Base-by-base conservation (phyloP, 768 basidiomycete species). In the Holtermannia corniformis region DNA sequence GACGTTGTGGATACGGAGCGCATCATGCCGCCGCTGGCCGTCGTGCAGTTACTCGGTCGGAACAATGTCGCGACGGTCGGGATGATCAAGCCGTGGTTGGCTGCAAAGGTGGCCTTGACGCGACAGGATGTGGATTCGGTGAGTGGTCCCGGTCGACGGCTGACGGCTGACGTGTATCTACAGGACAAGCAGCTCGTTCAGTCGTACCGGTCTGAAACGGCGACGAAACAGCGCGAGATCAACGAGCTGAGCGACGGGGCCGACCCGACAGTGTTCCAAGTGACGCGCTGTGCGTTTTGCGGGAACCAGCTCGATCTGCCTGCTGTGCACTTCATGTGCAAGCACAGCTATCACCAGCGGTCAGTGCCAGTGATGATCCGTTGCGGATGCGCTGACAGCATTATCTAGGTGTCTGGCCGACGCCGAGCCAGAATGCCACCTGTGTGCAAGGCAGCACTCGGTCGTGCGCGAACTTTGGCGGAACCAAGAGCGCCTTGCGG, bases 271-370 rank as follows among this genome's bases (percentile, higher is more conserved):
- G 85, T 96, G 20, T 95, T 96, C 77, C 91, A 96, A 66, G 87
- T 93, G 55, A 92, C 91, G 5, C 78, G 90, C 41, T 97, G 95
- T 71, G 84, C 92, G 20, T 79, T 83, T 3, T 97, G 95, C 70
- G 79, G 83, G 14, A 87, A 84, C 1, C 87, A 86, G 61, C 80
- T 97, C 55, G 92, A 96, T 68, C 80, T 96, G 10, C 93, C 95
- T 0, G 85, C 82, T 58, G 78, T 97, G 4, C 92, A 97, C 72
- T 97, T 96, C 67, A 95, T 97, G 93, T 99, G 93, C 73, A 83
- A 85, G 63, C 95, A 97, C 68, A 90, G 87, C 56, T 97, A 88
- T 75, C 95, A 99, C 69, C 89, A 93, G 68, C 78, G 91, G 88
- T 87, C 49, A 42, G 73, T 67, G 14, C 21, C 27, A 2, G 50